phyloP scores from a whole-genome alignment of 2,329 filamentous ascomycete species.

The Coniochaeta sp. region DNA sequence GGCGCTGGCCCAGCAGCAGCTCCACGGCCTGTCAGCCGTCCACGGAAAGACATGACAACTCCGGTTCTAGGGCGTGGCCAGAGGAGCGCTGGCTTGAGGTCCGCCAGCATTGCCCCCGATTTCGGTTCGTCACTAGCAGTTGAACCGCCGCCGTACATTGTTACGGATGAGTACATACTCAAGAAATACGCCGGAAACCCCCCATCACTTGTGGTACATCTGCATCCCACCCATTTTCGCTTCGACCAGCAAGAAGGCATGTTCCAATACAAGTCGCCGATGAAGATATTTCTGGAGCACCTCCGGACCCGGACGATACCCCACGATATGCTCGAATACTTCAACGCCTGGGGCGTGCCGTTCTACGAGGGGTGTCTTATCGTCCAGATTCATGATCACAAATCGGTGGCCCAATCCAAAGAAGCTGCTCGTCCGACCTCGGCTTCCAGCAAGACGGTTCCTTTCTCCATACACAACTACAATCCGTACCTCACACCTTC shows the following conservation, averaged over 20 bases:
- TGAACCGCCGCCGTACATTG: conserved; percentile 53
- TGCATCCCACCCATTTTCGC: conserved; percentile 79
- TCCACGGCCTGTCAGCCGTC: conserved; percentile 46
- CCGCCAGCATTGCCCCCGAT: conserved; percentile 40
- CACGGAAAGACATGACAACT: conserved; percentile 47
- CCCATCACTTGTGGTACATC: conserved; percentile 79
- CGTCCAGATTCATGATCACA: conserved; percentile 87
- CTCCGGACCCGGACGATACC: conserved; percentile 71
- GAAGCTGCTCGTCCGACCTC: conserved; percentile 46
- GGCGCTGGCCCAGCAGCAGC: conserved; percentile 39
- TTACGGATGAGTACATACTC: conserved; percentile 71
- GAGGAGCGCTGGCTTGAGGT: conserved; percentile 42
- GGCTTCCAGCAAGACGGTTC: conserved; percentile 53
- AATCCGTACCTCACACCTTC: conserved; percentile 88
- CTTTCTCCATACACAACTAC: conserved; percentile 88
- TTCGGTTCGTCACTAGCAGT: conserved; percentile 24
- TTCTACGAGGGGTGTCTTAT: conserved; percentile 97
- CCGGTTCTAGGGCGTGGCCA: conserved; percentile 38
- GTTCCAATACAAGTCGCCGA: conserved; percentile 87
- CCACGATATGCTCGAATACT: conserved; percentile 78
- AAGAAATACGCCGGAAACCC: conserved; percentile 60
- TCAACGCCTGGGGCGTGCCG: conserved; percentile 61
- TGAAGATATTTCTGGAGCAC: conserved; percentile 75
- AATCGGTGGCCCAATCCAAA: conserved; percentile 55
- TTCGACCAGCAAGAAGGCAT: conserved; percentile 93